Base-by-base conservation (phyloP, 495 filamentous ascomycete species). In the Penicillium cosmopolitanum region DNA sequence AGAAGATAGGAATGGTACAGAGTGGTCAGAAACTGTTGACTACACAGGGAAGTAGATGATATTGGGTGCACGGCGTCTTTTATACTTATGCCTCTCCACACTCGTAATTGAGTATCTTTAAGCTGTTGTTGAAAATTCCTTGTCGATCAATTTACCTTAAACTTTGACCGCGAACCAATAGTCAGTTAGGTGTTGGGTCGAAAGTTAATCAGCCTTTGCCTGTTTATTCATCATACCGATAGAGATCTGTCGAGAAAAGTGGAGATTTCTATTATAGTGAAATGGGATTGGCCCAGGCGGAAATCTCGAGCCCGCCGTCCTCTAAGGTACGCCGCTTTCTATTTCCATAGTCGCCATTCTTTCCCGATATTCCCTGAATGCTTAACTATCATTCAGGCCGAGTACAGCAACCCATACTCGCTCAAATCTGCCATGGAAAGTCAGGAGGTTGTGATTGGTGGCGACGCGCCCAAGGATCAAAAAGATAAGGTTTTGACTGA, bases 341-440 rank as follows among this genome's bases (percentile, higher is more conserved):
- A 40, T 9, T 40, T 40, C 36, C n/a, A n/a, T 40, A 40, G 10
- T 40, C 36, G n/a, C 7, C 9, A 40, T 40, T 40, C 12, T 40
- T 40, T 40, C 36, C 36, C 12, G 36, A 40, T 1, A 40, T 40
- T 40, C 36, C 36, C 36, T 12, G 15, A 40, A 8, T 11, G 28
- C 28, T 31, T 9, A 31, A 31, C 28, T 31, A 6, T 31, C 28
- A 7, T 31, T 31, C 28, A 9, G 28, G 8, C 15, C 15, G 5
- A n/a, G 4, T 40, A 40, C 36, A 50, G 85, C 81, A 23, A 23
- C 3, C 89, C 88, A 91, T 1, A 58, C 56, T 58, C 47, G 56
- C 46, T 58, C 36, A 52, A 51, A 58, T 58, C 56, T 58, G 25
- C 56, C 40, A 52, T 58, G 47, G 46, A 58, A 58, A 58, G 46